Evolutionary conservation across 331 rosid species (phyloP), one percentile per base, ranked within the genome.

Genomic region (Prunus yedoensis): DNA sequence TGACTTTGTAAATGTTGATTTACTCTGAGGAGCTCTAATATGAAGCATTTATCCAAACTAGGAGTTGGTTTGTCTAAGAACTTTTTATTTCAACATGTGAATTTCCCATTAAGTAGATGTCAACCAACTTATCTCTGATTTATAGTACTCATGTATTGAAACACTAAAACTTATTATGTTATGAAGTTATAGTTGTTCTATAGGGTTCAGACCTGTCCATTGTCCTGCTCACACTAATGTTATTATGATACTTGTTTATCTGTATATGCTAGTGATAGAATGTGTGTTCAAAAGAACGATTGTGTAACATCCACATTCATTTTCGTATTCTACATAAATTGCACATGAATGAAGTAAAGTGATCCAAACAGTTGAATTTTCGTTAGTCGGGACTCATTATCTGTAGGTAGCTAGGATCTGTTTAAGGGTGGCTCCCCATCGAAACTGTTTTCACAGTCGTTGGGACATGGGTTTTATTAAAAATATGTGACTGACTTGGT

Each of bases 401-500:
- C 10, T 21, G 45, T 60, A 46, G 74, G 7, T 41, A 20, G 56
- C 21, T 43, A 73, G 43, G 58, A 20, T 43, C 43, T 49, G 62
- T 25, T 58, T 20, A 25, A 35, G 45, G 67, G 35, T 51, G 21
- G 41, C 23, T 50, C 28, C 43, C 46, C 71, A 30, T 41, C 0
- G 54, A 14, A 71, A 17, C 66, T 78, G 46, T 75, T 12, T 21
- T 13, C 32, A 35, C 61, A 15, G 54, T 53, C 71, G 10, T 62
- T 20, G 54, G 17, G 64, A 66, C 58, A 16, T 20, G 18, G 49
- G 38, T n/a, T n/a, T n/a, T n/a, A n/a, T n/a, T n/a, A 18, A 46
- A 43, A 43, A 8, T 61, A 28, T 75, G 43, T 75, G 21, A 54
- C 57, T 70, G 43, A 43, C 67, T 64, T 63, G 20, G 13, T 49